A percentile compares a stretch with the other conserved stretches of the same genome.
Evolutionary conservation across 805 yeast genomes (phyloP).

Genomic region (Nakazawaea laoshanensis): DNA sequence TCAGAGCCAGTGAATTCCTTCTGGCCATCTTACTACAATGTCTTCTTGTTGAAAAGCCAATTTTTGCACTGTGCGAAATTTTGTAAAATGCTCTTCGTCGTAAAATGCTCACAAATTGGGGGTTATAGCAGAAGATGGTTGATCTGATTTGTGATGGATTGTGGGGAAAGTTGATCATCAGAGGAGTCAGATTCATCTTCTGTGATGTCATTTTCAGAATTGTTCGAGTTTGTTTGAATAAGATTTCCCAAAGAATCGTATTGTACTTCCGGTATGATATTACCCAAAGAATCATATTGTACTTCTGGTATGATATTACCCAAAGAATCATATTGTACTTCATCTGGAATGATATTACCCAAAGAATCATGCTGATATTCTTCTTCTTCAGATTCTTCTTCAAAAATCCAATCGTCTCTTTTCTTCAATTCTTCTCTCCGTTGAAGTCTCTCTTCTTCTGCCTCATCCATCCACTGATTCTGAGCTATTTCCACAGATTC

Average conservation of each 20-base stretch:
- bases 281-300: slow-evolving; percentile 12
- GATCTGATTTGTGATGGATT: too few species aligned
- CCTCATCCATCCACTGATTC: slow-evolving; percentile 58
- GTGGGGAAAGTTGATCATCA: too few species aligned
- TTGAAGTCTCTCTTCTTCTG: slow-evolving; percentile 59
- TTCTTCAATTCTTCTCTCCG: slow-evolving; percentile 44
- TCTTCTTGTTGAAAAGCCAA: too few species aligned
- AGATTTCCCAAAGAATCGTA: not conserved
- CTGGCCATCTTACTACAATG: slow-evolving; percentile 6
- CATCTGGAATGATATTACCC: slow-evolving; percentile 13
- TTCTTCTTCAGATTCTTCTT: slow-evolving; percentile 40
- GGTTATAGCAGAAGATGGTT: too few species aligned
- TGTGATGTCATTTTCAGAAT: too few species aligned
- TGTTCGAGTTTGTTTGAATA: too few species aligned
- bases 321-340: slow-evolving; percentile 12
- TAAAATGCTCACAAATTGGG: too few species aligned
- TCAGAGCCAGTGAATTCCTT: slow-evolving; percentile 8
- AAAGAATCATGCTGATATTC: slow-evolving; percentile 25
- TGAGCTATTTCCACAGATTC: slow-evolving; percentile 68
- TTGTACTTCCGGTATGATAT: slow-evolving; percentile 9
- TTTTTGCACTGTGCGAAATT: too few species aligned
- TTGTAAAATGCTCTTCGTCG: too few species aligned
- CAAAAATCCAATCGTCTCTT: slow-evolving; percentile 70
- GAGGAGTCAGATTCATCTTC: too few species aligned
- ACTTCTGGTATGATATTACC: slow-evolving; percentile 11